Evolutionary conservation across 2,329 filamentous ascomycete genomes (phyloP), one percentile per base, ranked within the genome.

Genomic region (Monilinia fructicola): DNA sequence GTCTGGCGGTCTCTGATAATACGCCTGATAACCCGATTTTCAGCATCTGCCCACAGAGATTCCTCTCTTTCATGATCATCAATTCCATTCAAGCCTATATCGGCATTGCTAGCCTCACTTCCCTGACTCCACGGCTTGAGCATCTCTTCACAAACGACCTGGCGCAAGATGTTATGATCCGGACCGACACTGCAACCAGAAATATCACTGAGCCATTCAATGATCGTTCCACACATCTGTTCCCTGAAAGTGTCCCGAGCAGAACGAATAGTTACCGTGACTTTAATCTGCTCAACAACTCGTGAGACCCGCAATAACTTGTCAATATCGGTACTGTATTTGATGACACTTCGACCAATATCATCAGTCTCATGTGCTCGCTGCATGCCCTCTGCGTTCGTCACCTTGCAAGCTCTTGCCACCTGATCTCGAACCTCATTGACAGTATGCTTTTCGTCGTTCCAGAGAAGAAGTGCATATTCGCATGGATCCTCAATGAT

Each of bases 401-500:
- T 85, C 71, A 91, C 89, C 68, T 85, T 87, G 80, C 95, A 99
- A 60, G 95, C 95, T 70, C 94, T 86, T 3, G 92, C 90, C 28
- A 99, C 92, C 77, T 98, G 94, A 67, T 96, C 88, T 71, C 89
- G 85, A 7, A 99, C 94, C 76, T 99, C 95, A 56, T 88, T 86
- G 54, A 98, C 89, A 0, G 95, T 99, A 77, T 99, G 95, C 78
- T 99, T 99, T 79, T 99, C 95, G 71, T 99, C 95, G 73, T 99
- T 99, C 95, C 95, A 99, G 6, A 99, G 81, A 21, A 97, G 82
- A 54, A 99, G 81, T 6, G 91, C 90, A 77, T 90, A 99, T 73
- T 97, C 92, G 16, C 86, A 86, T 31, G 89, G 84, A 3, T 86
- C 82, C 66, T 89, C 85, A 9, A 79, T 76, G 48, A 86, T 81